Conservation (phyloP, 768 basidiomycete species). For the Tulasnella calospora region DNA sequence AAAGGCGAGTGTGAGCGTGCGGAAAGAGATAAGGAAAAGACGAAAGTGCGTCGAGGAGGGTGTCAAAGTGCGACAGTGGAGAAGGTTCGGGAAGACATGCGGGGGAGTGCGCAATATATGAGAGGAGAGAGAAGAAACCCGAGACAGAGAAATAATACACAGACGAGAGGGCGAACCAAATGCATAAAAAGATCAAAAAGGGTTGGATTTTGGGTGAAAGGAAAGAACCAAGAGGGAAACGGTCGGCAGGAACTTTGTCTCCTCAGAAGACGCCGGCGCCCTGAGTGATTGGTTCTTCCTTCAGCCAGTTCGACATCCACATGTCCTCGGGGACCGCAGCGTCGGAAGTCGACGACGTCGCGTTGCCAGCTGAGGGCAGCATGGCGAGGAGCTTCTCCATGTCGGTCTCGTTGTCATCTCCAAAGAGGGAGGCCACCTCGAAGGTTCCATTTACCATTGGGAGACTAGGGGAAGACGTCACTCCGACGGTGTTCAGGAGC, state of each 20-base stretch:
- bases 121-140: background rate
- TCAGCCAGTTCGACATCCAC: conserved; percentile 27
- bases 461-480: conserved; percentile 3
- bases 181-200: conserved; percentile 18
- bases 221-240: conserved; percentile 10
- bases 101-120: background rate
- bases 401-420: conserved; percentile 18
- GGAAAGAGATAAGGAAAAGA: background rate
- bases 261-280: background rate
- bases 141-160: background rate
- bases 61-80: conserved; percentile 8
- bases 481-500: background rate
- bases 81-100: background rate
- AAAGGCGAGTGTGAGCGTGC: background rate
- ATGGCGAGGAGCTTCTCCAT: conserved; percentile 26
- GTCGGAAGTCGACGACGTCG: background rate
- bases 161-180: background rate
- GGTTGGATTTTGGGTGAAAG: background rate
- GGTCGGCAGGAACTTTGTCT: conserved; percentile 11
- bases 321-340: conserved; percentile 3
- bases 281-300: conserved; percentile 21
- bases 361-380: conserved; percentile 17
- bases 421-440: conserved; percentile 20
- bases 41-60: background rate
- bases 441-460: background rate